phyloP scores from a whole-genome alignment of 2,329 filamentous ascomycete species.

The Hortaea werneckii region DNA sequence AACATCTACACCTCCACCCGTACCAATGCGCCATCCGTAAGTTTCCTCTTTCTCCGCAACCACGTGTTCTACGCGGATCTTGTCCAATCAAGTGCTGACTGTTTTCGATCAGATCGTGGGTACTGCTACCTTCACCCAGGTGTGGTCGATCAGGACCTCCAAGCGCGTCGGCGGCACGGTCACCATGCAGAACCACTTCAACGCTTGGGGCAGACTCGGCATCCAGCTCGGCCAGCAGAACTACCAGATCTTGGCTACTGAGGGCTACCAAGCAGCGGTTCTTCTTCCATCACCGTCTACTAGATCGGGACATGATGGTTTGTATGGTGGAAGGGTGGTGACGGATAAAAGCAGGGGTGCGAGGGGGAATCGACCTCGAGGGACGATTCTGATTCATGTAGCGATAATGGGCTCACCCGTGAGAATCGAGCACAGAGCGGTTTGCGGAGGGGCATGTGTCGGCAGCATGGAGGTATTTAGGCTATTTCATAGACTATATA shows the following conservation, averaged over 20 bases:
- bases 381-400: too few species aligned
- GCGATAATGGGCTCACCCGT: too few species aligned
- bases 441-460: too few species aligned
- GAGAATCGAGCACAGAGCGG: too few species aligned
- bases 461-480: too few species aligned
- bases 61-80: too few species aligned
- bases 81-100: too few species aligned
- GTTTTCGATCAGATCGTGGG: conserved; percentile 17
- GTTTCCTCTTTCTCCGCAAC: neutral
- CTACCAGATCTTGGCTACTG: conserved; percentile 14
- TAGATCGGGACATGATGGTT: neutral
- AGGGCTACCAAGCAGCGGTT: conserved; percentile 12
- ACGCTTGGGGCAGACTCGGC: conserved; percentile 15
- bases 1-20: conserved; percentile 40
- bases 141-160: conserved; percentile 30
- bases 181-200: conserved; percentile 19
- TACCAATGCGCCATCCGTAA: conserved; percentile 31
- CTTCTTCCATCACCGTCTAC: conserved; percentile 6
- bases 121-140: conserved; percentile 33
- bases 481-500: too few species aligned
- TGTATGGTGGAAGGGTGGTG: too few species aligned
- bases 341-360: too few species aligned
- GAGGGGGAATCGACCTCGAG: too few species aligned
- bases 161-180: conserved; percentile 23
- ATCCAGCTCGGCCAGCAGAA: conserved; percentile 24